These are phyloP conservation scores for Verbascum thapsus DNA, from an alignment of 257 asterid species.

Conservation along the genomic window DNA sequence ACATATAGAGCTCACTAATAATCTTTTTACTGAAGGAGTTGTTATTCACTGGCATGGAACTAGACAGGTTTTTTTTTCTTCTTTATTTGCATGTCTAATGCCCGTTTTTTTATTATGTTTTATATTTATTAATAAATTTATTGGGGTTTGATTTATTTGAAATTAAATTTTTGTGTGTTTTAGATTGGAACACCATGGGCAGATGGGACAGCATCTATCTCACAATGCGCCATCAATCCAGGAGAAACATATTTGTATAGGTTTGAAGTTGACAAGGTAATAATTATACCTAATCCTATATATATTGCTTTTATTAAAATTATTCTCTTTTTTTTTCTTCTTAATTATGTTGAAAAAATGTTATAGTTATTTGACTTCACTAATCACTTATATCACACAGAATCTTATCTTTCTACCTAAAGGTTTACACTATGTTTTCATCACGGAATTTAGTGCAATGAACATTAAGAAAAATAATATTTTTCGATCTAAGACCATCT, in stretches of 20 bases:
- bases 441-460: neutral
- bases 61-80: slow-evolving; percentile 52
- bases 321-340: no score
- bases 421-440: no score
- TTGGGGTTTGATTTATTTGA: neutral
- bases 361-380: no score
- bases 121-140: neutral
- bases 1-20: slow-evolving; percentile 59
- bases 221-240: slow-evolving; percentile 79
- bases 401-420: no score
- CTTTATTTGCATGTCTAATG: slow-evolving; percentile 23
- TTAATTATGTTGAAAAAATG: no score
- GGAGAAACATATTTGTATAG: slow-evolving; percentile 70
- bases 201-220: slow-evolving; percentile 81
- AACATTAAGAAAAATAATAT: neutral
- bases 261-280: slow-evolving; percentile 70
- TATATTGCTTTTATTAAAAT: neutral
- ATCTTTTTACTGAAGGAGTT: slow-evolving; percentile 69
- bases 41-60: slow-evolving; percentile 94
- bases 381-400: no score
- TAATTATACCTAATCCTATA: neutral
- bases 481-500: no score
- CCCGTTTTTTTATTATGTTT: neutral
- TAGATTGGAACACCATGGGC: slow-evolving; percentile 93
- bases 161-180: neutral